These are phyloP conservation scores for Hyphopichia buzzinii DNA, from an alignment of 1,139 yeast species.

Conservation along the genomic window DNA sequence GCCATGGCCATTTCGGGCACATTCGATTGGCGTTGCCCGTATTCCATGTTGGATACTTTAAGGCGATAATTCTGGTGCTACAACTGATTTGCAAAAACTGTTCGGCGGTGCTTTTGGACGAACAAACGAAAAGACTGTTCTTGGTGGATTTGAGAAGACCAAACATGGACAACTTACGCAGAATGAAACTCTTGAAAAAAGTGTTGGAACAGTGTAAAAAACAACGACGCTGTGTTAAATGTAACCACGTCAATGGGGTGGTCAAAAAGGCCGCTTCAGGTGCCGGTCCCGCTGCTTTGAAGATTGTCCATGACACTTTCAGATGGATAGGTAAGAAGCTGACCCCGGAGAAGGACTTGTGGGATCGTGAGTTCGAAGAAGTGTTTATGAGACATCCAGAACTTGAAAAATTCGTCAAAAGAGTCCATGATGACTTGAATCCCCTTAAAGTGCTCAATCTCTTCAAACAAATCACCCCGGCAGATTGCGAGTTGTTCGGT, in stretches of 20 bases:
- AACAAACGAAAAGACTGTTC: constrained; percentile 65
- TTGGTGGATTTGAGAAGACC: constrained; percentile 80
- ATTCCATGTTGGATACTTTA: constrained; percentile 96
- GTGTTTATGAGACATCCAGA: constrained; percentile 78
- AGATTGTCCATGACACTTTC: constrained; percentile 93
- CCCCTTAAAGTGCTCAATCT: constrained; percentile 86
- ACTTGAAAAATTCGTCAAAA: constrained; percentile 77
- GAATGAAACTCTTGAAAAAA: constrained; percentile 84
- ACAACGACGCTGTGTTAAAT: constrained; percentile 83
- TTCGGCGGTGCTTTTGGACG: constrained; percentile 74
- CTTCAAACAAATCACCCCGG: constrained; percentile 80
- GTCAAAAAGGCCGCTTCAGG: constrained; percentile 96
- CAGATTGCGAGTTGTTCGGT: constrained; percentile 90
- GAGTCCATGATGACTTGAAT: constrained; percentile 91
- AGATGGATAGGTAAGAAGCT: constrained; percentile 93
- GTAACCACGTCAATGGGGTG: constrained; percentile 91
- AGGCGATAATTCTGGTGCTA: constrained; percentile 81
- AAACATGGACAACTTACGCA: constrained; percentile 81
- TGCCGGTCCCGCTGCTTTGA: constrained; percentile 87
- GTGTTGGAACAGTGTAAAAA: constrained; percentile 92
- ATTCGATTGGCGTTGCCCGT: constrained; percentile 91
- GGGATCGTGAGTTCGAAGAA: constrained; percentile 83
- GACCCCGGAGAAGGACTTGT: constrained; percentile 77
- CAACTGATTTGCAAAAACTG: constrained; percentile 94
- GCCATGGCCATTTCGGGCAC: constrained; percentile 99